Evolutionary conservation across 441 rosid genomes (phyloP), one percentile per base, ranked within the genome.

Genomic region (Euphorbia corollata): DNA sequence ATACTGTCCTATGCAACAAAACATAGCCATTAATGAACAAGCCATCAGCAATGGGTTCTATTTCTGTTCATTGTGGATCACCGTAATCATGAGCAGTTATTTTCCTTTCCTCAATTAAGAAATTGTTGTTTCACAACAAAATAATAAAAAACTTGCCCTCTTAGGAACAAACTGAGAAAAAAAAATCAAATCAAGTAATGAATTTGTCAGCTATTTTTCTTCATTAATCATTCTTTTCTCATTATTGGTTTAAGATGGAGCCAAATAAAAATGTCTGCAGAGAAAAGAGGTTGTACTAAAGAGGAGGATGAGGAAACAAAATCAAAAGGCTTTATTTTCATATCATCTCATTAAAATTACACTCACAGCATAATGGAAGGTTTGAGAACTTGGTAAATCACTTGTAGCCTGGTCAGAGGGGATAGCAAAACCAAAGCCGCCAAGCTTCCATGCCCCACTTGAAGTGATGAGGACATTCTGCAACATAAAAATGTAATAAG

Each of bases 391-490:
- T 71, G 87, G 76, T 71, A 78, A 81, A 75, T 87, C 82, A 51
- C 84, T 77, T 19, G 73, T 74, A 63, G 79, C 79, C 76, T 88
- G 92, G 70, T 89, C 90, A 30, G 79, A 75, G 71, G 96, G 67
- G 76, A 88, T 73, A 66, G 97, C 87, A 83, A 89, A 89, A 61
- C 97, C 87, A 80, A 94, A 94, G 70, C 99, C 99, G 61, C 91
- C 88, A 75, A 94, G 97, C 80, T 94, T 94, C 97, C 99, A 94
- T 20, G 97, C 96, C 69, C 99, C 99, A 80, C 79, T 79, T 43
- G 91, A 85, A 30, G 99, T 94, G 72, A 94, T 84, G 59, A 89
- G 76, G 71, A 91, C 81, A 83, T 89, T 94, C 99, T 91, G 92
- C 78, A 76, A 41, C 32, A 70, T 22, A 63, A 41, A 72, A 10